A percentile compares a stretch with the other conserved stretches of the same genome.
Conservation (phyloP, 306 rosid genomes). For the Oxytropis ochrocephala region DNA sequence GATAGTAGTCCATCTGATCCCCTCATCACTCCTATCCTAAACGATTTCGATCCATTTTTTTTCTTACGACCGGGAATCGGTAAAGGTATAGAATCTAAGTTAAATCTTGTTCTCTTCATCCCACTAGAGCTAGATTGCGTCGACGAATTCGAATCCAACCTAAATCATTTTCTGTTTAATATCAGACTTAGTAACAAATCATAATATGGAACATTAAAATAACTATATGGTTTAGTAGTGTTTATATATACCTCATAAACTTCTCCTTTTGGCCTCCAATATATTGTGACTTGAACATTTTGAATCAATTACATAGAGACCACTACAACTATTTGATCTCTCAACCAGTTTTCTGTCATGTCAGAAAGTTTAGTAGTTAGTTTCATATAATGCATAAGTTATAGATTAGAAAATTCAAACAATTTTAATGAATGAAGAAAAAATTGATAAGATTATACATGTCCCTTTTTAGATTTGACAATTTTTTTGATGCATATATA, state of each 20-base stretch:
- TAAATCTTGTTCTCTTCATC: constrained; percentile 51
- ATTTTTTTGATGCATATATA: background rate
- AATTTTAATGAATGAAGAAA: background rate
- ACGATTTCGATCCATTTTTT: constrained; percentile 46
- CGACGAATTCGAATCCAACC: constrained; percentile 59
- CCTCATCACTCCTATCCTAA: constrained; percentile 39
- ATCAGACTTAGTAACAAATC: background rate
- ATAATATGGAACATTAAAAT: background rate
- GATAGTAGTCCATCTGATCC: constrained; percentile 72
- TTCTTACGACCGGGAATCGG: constrained; percentile 31
- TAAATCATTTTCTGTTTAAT: constrained; percentile 26
- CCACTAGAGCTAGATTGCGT: constrained; percentile 28
- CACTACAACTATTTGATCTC: constrained; percentile 7
- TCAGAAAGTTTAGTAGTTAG: background rate
- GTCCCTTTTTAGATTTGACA: background rate
- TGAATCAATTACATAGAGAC: constrained; percentile 27
- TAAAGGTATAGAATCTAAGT: constrained; percentile 35
- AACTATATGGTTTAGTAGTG: background rate
- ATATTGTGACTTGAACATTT: constrained; percentile 48
- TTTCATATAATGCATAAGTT: constrained; percentile 7
- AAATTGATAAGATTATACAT: background rate
- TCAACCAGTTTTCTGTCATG: constrained; percentile 16
- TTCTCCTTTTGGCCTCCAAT: constrained; percentile 44
- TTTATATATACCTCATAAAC: constrained; percentile 46
- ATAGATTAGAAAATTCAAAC: background rate